Evolutionary conservation across 2,329 filamentous ascomycete genomes (phyloP).

Genomic region (Epichloe elymi): DNA sequence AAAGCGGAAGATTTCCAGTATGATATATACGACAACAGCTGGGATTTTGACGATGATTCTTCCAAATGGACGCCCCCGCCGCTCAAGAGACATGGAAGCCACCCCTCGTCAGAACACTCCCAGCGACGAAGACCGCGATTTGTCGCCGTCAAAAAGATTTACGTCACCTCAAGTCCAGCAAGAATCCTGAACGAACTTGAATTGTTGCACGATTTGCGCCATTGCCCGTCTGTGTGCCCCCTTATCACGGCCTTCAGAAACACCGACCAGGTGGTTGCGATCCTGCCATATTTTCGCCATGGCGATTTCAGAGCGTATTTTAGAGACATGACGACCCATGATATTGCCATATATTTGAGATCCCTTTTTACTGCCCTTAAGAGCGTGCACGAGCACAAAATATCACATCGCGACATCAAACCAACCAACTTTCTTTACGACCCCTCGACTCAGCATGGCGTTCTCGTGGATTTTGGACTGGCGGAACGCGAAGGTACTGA

Average conservation of each 20-base stretch:
- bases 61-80: conserved; percentile 59
- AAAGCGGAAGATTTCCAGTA: conserved; percentile 92
- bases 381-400: conserved; percentile 70
- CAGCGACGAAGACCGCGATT: conserved; percentile 44
- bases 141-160: conserved; percentile 98
- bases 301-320: conserved; percentile 94
- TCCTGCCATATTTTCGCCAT: conserved; percentile 91
- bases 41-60: conserved; percentile 62
- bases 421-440: conserved; percentile 97
- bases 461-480: conserved; percentile 97
- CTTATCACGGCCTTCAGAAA: conserved; percentile 94
- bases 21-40: conserved; percentile 69
- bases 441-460: conserved; percentile 63
- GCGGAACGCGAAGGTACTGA: conserved; percentile 75
- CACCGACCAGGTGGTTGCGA: conserved; percentile 86
- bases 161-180: conserved; percentile 87
- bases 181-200: conserved; percentile 96
- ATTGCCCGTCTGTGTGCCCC: conserved; percentile 77
- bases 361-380: conserved; percentile 82
- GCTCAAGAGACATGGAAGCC: conserved; percentile 35
- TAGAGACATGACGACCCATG: conserved; percentile 69
- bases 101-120: conserved; percentile 15
- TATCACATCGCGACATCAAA: conserved; percentile 92
- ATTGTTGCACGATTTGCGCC: conserved; percentile 73
- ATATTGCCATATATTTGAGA: conserved; percentile 81